Evolutionary conservation across 441 rosid species (phyloP), one percentile per base, ranked within the genome.

Genomic region (Erysimum pusillum): DNA sequence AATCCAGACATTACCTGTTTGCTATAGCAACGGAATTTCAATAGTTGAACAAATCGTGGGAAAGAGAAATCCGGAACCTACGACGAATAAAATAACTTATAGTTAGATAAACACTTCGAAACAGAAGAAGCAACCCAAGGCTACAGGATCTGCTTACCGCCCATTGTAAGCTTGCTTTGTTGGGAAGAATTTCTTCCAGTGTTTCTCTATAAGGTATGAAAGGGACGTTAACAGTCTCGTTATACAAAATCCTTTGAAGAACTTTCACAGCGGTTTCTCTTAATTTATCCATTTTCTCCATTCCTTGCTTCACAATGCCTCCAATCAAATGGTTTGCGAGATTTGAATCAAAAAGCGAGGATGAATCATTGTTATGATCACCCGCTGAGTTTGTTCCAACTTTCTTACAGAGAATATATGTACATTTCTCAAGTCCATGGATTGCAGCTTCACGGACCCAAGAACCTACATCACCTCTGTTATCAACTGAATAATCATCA

Each of bases 361-460:
- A 44, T 44, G 49, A 44, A 4, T 14, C 49, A 39, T 39, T 39
- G 44, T 67, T 80, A 61, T 81, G 81, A 73, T 68, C 74, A 20
- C 44, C 73, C 15, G 41, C 52, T 73, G 85, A 58, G 62, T 59
- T 60, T 49, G 78, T 80, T 9, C 74, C 60, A 52, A 62, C 77
- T 71, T 82, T 74, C 77, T 83, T 69, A 63, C 92, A 89, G 62
- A 95, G 96, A 76, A 93, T 87, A 76, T 83, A 85, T 75, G 91
- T 76, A 80, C 97, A 95, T 75, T 76, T 87, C 84, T 89, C 95
- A 67, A 93, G 91, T 69, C 97, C 98, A 83, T 90, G 83, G 83
- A 93, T 85, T 73, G 98, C 95, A 83, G 97, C 99, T 81, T 93
- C 98, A 77, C 99, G 96, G 79, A 95, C 91, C 99, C 99, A 95